Base-by-base conservation (phyloP, 192 early-diverging fungal genomes). In the Coemansia javaensis region DNA sequence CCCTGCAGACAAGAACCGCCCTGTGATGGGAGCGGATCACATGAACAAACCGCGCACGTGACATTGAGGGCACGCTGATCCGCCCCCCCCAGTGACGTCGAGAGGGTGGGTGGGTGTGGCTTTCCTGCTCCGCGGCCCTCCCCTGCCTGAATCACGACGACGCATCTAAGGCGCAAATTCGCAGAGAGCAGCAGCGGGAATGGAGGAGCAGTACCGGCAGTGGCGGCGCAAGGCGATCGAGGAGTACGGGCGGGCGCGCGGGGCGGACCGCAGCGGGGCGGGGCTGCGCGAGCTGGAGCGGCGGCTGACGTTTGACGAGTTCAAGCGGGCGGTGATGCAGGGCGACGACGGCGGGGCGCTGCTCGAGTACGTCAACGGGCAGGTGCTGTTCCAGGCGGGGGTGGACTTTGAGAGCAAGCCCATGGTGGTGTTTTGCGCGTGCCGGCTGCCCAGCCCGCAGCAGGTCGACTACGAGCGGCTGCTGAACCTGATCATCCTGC, bases 401-500 rank as follows among this genome's bases (percentile, higher is more conserved):
- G 82, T 89, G 23, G 93, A 96, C 66, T 82, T 64, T 65, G 85
- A 91, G 37, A 88, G 83, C 66, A 63, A 85, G 50, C 87, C 89
- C 0, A 85, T 96, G 54, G 66, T 93, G 14, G 83, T 84, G 18
- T 69, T 96, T 33, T 87, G 89, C 67, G 85, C 90, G 10, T 87
- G 90, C 76, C 83, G 84, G 21, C 62, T 96, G 15, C 93, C 90
- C 15, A 77, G 85, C 56, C 84, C 89, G 13, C 34, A 56, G 12
- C 61, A 68, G 3, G 80, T 85, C 1, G 77, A 91, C 62, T 93
- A 93, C 55, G 88, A 96, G 55, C 62, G 79, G 34, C 78, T 96
- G 47, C 59, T 93, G 13, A 80, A 75, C 42, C 44, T 78, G 53
- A 74, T 85, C 24, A 34, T 90, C 5, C 59, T 67, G 33, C 75